Conservation (phyloP, 257 asterid genomes). For the Craterostigma plantagineum region DNA sequence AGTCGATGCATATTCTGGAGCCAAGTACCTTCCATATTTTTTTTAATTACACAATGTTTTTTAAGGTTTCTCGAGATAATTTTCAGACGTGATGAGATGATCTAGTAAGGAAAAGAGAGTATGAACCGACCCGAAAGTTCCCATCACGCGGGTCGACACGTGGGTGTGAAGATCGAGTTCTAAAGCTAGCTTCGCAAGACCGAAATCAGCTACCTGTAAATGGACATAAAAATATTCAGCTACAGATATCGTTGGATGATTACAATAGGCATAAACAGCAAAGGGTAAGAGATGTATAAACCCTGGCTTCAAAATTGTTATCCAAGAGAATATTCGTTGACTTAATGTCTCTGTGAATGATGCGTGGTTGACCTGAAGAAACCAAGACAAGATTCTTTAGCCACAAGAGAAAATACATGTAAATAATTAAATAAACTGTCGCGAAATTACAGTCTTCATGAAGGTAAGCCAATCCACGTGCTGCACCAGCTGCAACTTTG, state of each 20-base stretch:
- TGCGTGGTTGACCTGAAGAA: constrained; percentile 37
- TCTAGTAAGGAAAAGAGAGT: background rate
- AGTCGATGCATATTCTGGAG: constrained; percentile 78
- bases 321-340: constrained; percentile 41
- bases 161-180: constrained; percentile 29
- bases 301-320: constrained; percentile 7
- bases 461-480: constrained; percentile 80
- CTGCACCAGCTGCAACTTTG: constrained; percentile 83
- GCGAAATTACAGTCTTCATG: constrained; percentile 32
- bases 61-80: background rate
- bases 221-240: background rate
- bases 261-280: background rate
- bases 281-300: background rate
- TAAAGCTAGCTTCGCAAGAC: constrained; percentile 38
- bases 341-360: constrained; percentile 47
- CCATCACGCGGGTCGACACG: constrained; percentile 45
- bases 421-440: background rate
- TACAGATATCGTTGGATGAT: background rate
- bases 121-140: constrained; percentile 57
- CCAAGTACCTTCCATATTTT: constrained; percentile 47
- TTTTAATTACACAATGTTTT: background rate
- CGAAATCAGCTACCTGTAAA: constrained; percentile 40
- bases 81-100: background rate
- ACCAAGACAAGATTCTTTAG: background rate
- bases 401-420: background rate